phyloP scores from a whole-genome alignment of 176 grass and related monocot genomes.

The Bothriochloa decipiens region DNA sequence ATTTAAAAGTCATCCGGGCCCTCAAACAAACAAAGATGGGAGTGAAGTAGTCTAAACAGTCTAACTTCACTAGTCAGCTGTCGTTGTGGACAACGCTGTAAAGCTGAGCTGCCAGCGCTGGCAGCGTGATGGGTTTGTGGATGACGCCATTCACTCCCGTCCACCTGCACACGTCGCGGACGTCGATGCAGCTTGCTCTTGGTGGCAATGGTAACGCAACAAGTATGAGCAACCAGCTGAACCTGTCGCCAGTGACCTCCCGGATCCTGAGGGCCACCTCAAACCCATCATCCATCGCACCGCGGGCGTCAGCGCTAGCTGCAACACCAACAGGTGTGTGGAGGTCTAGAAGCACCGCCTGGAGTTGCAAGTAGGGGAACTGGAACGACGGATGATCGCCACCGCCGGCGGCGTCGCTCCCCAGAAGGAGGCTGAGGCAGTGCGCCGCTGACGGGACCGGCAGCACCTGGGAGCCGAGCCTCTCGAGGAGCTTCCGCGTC shows the following conservation, averaged over 20 bases:
- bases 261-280: slow-evolving; percentile 31
- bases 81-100: not conserved
- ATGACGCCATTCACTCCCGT: slow-evolving; percentile 28
- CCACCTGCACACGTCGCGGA: slow-evolving; percentile 22
- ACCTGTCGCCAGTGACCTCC: slow-evolving; percentile 25
- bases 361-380: not conserved
- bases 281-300: not conserved
- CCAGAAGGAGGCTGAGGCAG: slow-evolving; percentile 19
- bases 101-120: slow-evolving; percentile 11
- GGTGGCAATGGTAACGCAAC: not conserved
- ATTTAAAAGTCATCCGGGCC: too few species aligned
- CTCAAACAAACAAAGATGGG: too few species aligned
- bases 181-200: not conserved
- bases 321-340: not conserved
- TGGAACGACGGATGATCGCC: slow-evolving; percentile 15
- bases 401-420: not conserved
- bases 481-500: slow-evolving; percentile 38
- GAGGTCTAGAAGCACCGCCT: slow-evolving; percentile 31
- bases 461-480: slow-evolving; percentile 40
- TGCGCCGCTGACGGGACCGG: not conserved
- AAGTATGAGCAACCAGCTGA: slow-evolving; percentile 28
- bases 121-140: slow-evolving; percentile 33
- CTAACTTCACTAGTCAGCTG: not conserved
- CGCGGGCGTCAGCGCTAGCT: not conserved
- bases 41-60: too few species aligned